Conservation (phyloP, 257 asterid genomes). For the Pogostemon cablin region DNA sequence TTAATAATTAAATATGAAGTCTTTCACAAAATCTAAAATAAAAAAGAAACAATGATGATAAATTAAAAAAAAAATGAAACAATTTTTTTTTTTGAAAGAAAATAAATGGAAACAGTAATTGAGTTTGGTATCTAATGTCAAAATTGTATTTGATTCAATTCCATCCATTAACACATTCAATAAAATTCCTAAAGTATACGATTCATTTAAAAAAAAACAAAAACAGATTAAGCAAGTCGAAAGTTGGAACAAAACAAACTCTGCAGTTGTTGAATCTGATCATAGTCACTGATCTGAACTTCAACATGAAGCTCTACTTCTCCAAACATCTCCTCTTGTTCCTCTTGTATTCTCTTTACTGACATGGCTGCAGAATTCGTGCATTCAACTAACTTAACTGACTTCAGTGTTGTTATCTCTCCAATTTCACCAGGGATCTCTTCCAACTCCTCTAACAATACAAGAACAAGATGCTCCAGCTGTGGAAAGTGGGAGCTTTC, state of each 20-base stretch:
- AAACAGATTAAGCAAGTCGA: not conserved
- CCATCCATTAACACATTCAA: not conserved
- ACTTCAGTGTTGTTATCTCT: slow-evolving; percentile 2
- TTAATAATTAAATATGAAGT: not conserved
- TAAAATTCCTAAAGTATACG: not conserved
- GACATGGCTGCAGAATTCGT: not conserved
- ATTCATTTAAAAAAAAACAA: not conserved
- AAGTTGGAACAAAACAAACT: not conserved
- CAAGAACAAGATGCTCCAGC: slow-evolving; percentile 5
- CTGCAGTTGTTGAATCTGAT: not conserved
- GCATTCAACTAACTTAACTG: not conserved
- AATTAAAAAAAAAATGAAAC: no score
- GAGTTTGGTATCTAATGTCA: no score
- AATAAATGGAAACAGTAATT: no score
- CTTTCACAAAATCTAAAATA: no score
- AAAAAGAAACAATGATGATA: no score
- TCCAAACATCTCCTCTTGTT: not conserved
- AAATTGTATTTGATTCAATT: no score
- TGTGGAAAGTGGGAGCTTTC: slow-evolving; percentile 19
- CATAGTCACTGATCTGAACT: not conserved
- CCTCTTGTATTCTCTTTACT: not conserved
- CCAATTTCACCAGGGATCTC: slow-evolving; percentile 20
- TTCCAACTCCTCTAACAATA: not conserved
- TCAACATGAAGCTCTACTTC: not conserved
- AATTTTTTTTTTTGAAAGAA: no score